Base-by-base conservation (phyloP, 805 yeast species). In the Zygoascus ofunaensis region DNA sequence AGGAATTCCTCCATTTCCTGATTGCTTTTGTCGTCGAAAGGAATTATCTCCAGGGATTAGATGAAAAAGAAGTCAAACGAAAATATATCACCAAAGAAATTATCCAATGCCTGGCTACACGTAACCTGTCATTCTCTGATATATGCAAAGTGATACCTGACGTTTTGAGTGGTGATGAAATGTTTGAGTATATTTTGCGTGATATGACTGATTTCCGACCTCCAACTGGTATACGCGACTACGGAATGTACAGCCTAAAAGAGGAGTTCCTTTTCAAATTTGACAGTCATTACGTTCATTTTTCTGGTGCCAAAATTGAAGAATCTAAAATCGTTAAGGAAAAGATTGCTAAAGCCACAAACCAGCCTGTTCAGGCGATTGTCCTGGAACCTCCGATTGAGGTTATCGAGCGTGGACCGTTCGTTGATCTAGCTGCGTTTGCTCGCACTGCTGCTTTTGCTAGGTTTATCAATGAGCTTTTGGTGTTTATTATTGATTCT, bases 221-320 rank as follows among this genome's bases (percentile, higher is more conserved):
- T 1, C 87, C 94, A 2, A 64, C 72, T 3, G 76, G 79, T 3
- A 52, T 72, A 17, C 60, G 72, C 20, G 82, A 82, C 50, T 62
- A 71, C 19, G 86, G 95, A 2, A 59, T 74, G 21, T 90, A 83
- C 61, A 68, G 77, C 22, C 69, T 92, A 48, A 87, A 83, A 55
- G 70, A 73, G 2, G 71, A 77, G 41, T 64, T 65, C 23, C 70
- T 64, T 44, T 68, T 65, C 1, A 65, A 71, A 22, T 74, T 89
- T 36, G 92, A 90, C 59, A 95, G 97, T 0, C 89, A 77, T 56
- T 90, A 81, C 57, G 71, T 84, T 47, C 87, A 87, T 53, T 82
- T 82, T 54, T 69, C 82, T 0, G 66, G 90, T 0, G 87, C 87
- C 53, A 79, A 78, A 43, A 74, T 90, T 44, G 96, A 87, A 44